Percentiles rank a stretch among this genome's conserved stretches.
Conservation (phyloP, 2,329 filamentous ascomycete species). For the Incumbomyces delicatus region DNA sequence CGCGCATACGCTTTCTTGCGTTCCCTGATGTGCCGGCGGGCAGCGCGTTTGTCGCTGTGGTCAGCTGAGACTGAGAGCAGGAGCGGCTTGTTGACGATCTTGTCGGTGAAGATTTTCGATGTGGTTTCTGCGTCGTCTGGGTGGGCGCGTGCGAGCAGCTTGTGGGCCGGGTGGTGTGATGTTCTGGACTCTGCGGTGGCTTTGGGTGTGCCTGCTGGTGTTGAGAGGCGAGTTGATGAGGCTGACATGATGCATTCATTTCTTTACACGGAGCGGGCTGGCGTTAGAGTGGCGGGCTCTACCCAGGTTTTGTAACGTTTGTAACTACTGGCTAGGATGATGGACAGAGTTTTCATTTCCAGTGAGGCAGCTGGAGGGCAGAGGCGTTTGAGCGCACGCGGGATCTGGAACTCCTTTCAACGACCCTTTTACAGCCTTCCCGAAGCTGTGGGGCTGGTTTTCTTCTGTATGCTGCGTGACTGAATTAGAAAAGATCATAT, state of each 20-base stretch:
- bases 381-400: too few species aligned
- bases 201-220: conserved; percentile 7
- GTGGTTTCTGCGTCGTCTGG: conserved; percentile 55
- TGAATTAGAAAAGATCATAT: too few species aligned
- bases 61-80: conserved; percentile 46
- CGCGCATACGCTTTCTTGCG: conserved; percentile 38
- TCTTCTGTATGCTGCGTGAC: too few species aligned
- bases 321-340: too few species aligned
- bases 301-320: too few species aligned
- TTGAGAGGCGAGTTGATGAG: background rate
- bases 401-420: too few species aligned
- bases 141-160: conserved; percentile 68
- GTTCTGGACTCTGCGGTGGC: background rate
- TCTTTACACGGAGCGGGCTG: background rate
- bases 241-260: conserved; percentile 1
- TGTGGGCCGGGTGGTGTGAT: conserved; percentile 41
- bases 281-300: too few species aligned
- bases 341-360: too few species aligned
- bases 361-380: too few species aligned
- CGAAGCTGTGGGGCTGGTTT: too few species aligned
- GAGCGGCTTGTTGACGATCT: conserved; percentile 72
- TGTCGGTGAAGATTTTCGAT: conserved; percentile 65
- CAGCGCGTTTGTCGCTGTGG: conserved; percentile 43
- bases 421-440: too few species aligned
- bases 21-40: conserved; percentile 44